Conservation (phyloP, 2,329 filamentous ascomycete genomes). For the Clonostachys sp. region DNA sequence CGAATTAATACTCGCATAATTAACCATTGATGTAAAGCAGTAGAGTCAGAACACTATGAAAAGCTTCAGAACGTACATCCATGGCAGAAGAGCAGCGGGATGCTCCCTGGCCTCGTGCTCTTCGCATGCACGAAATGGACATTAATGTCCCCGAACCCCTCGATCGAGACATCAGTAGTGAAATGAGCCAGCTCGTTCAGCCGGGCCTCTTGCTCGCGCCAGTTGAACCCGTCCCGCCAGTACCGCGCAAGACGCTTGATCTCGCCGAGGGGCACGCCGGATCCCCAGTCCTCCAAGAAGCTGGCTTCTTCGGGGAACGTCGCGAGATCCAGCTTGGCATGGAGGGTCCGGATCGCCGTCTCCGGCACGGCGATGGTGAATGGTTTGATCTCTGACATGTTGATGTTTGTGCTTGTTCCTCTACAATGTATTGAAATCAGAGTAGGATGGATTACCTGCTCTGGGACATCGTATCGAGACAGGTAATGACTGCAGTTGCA, state of each 20-base stretch:
- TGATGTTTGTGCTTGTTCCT: no score
- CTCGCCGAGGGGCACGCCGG: constrained; percentile 21
- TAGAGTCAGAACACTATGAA: no score
- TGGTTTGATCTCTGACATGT: constrained; percentile 18
- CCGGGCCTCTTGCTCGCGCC: constrained; percentile 52
- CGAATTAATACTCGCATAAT: background rate
- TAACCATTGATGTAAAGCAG: background rate
- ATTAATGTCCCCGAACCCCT: constrained; percentile 53
- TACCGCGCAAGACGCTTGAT: constrained; percentile 25
- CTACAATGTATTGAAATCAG: no score
- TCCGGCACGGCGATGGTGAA: constrained; percentile 28
- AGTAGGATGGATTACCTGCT: no score
- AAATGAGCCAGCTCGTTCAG: constrained; percentile 59
- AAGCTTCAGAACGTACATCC: constrained; percentile 38
- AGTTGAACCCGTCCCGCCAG: constrained; percentile 51
- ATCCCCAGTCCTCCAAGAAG: constrained; percentile 23
- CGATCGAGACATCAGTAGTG: constrained; percentile 39
- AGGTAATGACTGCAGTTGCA: no score
- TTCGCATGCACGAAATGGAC: constrained; percentile 62
- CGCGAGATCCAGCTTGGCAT: constrained; percentile 20
- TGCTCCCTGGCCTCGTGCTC: constrained; percentile 42
- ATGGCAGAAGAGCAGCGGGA: constrained; percentile 65
- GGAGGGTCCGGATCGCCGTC: constrained; percentile 16
- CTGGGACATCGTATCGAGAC: no score
- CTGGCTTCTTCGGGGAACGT: constrained; percentile 19